Percentiles rank a stretch among this genome's conserved stretches.
phyloP scores from a whole-genome alignment of 2,329 filamentous ascomycete species.

The Beauveria pseudobassiana region DNA sequence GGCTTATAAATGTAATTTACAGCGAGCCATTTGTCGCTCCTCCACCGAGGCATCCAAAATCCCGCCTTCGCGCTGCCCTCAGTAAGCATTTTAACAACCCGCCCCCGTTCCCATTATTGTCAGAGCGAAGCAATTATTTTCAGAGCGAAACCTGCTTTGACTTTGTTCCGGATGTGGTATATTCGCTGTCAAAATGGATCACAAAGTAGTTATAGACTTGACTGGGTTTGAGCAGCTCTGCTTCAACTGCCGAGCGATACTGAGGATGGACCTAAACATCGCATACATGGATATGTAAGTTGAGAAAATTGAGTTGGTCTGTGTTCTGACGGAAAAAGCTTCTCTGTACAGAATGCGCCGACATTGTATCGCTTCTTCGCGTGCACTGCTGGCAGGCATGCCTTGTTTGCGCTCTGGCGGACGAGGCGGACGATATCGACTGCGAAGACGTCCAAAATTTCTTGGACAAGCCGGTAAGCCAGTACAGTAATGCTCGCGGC shows the following conservation, averaged over 20 bases:
- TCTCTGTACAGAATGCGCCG: background rate
- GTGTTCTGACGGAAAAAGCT: background rate
- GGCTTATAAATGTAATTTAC: no score
- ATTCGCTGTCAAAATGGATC: background rate
- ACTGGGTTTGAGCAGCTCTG: background rate
- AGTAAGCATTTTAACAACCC: background rate
- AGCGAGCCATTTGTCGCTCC: background rate
- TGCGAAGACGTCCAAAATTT: background rate
- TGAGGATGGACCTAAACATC: background rate
- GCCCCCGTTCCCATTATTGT: background rate
- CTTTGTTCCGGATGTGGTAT: background rate
- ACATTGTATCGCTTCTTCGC: background rate
- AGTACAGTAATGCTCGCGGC: background rate
- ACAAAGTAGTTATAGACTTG: background rate
- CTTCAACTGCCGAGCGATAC: background rate
- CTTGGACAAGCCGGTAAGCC: background rate
- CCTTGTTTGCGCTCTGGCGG: background rate
- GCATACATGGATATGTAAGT: background rate
- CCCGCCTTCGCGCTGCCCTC: background rate
- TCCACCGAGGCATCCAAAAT: background rate
- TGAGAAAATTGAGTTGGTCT: background rate
- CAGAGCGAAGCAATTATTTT: no score
- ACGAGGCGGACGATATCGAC: background rate
- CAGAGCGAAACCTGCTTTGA: no score
- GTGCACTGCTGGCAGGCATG: background rate